Base-by-base conservation (phyloP, 768 basidiomycete genomes). In the Collybia nuda region DNA sequence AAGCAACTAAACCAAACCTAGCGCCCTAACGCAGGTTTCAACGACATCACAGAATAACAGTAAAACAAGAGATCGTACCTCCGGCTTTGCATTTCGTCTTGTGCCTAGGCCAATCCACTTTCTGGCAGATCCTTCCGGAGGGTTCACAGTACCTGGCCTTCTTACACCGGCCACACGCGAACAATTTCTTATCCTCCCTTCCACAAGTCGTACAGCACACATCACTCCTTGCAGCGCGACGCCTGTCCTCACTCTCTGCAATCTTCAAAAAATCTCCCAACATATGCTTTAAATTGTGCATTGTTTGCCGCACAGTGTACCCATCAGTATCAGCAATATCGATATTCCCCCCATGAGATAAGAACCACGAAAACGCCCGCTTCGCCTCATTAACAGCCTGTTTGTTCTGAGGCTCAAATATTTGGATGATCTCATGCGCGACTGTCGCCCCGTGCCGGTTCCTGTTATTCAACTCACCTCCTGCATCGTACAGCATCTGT, bases 331-430 rank as follows among this genome's bases (percentile, higher is more conserved):
- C 76, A 23, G 64, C 64, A 17, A 73, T 67, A 44, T 69, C 69
- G 12, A 69, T 56, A 57, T 66, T 76, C 15, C 76, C 75, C n/a
- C 72, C 73, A 58, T 75, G 74, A 0, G 48, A 55, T 42, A 77
- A 51, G 56, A 70, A 75, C 72, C 71, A 77, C 47, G 64, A 48
- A 24, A 76, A 53, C 8, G 68, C 66, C 22, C 54, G 48, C 1
- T 38, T 50, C 3, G 72, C 65, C 18, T 56, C 59, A 21, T 50
- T 53, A 14, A 71, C 56, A 9, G 55, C 44, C 12, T 53, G 40
- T 6, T 29, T 21, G 40, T 68, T 60, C 3, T 41, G 32, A 0
- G 48, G 44, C 11, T 62, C 57, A 50, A 59, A 72, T 1, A 75
- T 59, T 55, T 63, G 61, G 1, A 58, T 40, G 11, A 72, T 70